Evolutionary conservation across 176 grass and related monocot genomes (phyloP).

Genomic region (Elymus sibiricus): DNA sequence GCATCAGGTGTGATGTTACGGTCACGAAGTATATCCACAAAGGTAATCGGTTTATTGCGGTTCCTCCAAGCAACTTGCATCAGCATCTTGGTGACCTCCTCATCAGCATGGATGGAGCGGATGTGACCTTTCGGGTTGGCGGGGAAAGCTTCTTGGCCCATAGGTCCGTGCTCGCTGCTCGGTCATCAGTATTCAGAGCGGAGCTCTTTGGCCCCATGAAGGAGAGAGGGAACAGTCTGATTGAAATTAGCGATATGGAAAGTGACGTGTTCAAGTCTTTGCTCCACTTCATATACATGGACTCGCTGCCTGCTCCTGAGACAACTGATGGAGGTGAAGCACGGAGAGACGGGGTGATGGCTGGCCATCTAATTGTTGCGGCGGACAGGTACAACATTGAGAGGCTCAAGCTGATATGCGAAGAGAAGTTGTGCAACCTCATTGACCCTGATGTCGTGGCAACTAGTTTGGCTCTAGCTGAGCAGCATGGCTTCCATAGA

Average conservation of each 20-base stretch:
- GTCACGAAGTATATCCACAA: not conserved
- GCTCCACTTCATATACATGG: not conserved
- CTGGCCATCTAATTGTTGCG: no score
- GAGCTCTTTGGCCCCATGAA: not conserved
- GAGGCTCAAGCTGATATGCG: no score
- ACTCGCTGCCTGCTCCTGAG: not conserved
- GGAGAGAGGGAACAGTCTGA: not conserved
- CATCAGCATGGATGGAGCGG: not conserved
- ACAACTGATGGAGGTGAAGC: no score
- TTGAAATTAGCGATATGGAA: not conserved
- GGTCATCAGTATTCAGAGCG: not conserved
- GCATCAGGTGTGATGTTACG: not conserved
- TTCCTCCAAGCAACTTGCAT: not conserved
- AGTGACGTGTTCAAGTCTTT: not conserved
- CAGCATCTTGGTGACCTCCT: not conserved
- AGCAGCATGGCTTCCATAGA: no score
- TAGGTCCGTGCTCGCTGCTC: not conserved
- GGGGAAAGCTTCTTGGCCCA: not conserved
- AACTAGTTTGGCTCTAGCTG: no score
- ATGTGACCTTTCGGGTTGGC: not conserved
- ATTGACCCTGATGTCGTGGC: no score
- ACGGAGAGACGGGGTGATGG: no score
- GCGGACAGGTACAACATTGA: no score
- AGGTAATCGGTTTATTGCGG: not conserved
- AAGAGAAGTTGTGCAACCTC: no score